phyloP scores from a whole-genome alignment of 2,329 filamentous ascomycete species.

The Ceratocystis diversiconidia region DNA sequence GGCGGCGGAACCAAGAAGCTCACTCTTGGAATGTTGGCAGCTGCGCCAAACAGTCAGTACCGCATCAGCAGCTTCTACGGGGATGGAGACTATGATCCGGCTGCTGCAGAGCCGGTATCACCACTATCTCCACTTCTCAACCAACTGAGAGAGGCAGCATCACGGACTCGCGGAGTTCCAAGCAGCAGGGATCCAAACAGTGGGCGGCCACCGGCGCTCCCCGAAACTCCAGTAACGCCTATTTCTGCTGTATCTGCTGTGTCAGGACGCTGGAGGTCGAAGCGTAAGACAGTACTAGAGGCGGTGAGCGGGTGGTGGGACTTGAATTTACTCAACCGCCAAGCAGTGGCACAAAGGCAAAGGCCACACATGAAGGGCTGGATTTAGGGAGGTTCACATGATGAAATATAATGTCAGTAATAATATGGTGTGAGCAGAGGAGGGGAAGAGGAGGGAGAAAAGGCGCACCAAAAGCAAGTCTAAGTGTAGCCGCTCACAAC shows the following conservation, averaged over 20 bases:
- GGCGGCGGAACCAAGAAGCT: conserved; percentile 9
- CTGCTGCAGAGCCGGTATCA: conserved; percentile 20
- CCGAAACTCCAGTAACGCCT: conserved; percentile 18
- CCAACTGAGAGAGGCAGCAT: conserved; percentile 15
- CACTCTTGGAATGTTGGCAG: conserved; percentile 15
- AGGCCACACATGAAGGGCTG: conserved; percentile 17
- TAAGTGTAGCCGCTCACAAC: neutral
- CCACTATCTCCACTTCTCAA: conserved; percentile 21
- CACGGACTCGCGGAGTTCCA: neutral
- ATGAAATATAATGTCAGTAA: neutral
- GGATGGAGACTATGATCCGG: neutral
- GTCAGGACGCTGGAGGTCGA: conserved; percentile 22
- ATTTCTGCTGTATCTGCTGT: conserved; percentile 18
- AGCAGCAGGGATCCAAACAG: neutral
- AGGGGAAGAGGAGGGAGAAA: neutral
- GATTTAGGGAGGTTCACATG: conserved; percentile 6
- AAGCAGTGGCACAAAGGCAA: conserved; percentile 9
- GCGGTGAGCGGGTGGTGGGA: conserved; percentile 43
- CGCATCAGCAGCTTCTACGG: conserved; percentile 13
- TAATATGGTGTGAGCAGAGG: too few relatives aligned
- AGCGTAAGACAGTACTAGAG: conserved; percentile 34
- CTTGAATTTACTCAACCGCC: conserved; percentile 32
- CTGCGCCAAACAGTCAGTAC: conserved; percentile 7
- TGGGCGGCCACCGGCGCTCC: conserved; percentile 13
- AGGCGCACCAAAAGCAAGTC: neutral